phyloP scores from a whole-genome alignment of 768 basidiomycete genomes.

The Cubamyces lactineus region DNA sequence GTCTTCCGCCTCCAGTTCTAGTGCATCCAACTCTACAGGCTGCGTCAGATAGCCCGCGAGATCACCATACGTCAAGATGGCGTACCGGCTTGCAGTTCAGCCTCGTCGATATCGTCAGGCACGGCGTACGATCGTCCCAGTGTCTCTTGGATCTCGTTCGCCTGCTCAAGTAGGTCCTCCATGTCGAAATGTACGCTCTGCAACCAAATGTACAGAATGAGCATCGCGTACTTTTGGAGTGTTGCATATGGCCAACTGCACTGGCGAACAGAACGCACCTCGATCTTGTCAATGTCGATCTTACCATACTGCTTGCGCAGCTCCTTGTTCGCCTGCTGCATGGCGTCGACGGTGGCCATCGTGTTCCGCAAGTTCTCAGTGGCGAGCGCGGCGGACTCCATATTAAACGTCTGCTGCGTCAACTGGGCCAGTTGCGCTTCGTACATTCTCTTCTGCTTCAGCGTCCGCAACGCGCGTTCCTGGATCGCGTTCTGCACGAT shows the following conservation, averaged over 20 bases:
- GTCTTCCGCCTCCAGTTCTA: slow-evolving; percentile 90
- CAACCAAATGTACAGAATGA: neutral
- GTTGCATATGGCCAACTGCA: neutral
- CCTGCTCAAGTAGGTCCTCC: slow-evolving; percentile 96
- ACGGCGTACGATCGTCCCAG: slow-evolving; percentile 93
- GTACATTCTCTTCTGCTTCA: slow-evolving; percentile 97
- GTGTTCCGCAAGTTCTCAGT: slow-evolving; percentile 99
- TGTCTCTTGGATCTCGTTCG: slow-evolving; percentile 96
- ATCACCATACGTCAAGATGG: neutral
- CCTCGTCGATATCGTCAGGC: slow-evolving; percentile 97
- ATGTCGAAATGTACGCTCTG: slow-evolving; percentile 97
- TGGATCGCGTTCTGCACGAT: slow-evolving; percentile 78
- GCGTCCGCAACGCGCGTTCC: slow-evolving; percentile 88
- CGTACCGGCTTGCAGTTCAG: slow-evolving; percentile 93
- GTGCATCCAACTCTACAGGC: slow-evolving; percentile 85
- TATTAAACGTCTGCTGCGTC: slow-evolving; percentile 95
- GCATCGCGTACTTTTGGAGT: neutral
- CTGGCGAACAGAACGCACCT: slow-evolving; percentile 54
- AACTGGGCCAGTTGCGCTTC: slow-evolving; percentile 90
- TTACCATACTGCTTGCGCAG: slow-evolving; percentile 96
- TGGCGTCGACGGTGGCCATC: slow-evolving; percentile 98
- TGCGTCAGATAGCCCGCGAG: neutral
- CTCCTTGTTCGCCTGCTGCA: slow-evolving; percentile 96
- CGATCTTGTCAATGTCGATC: slow-evolving; percentile 97
- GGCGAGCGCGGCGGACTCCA: slow-evolving; percentile 93